These are phyloP conservation scores for Scytalidium sp. DNA, from an alignment of 2,329 filamentous ascomycete species.

Conservation along the genomic window DNA sequence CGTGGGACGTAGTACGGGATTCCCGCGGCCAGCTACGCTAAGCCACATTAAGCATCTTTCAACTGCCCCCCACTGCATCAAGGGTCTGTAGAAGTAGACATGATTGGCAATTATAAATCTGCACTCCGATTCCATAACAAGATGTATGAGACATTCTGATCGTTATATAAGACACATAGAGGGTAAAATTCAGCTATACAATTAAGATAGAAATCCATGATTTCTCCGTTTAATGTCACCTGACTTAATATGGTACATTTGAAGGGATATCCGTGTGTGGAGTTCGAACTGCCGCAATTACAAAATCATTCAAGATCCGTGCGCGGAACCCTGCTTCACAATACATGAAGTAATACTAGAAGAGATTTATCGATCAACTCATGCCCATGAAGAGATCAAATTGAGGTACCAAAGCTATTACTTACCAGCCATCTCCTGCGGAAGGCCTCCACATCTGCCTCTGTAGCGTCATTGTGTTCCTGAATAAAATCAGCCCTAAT, in stretches of 20 bases:
- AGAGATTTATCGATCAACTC: background rate
- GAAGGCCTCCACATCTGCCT: slow-evolving; percentile 64
- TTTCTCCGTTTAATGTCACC: background rate
- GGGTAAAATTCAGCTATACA: background rate
- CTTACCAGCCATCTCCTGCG: slow-evolving; percentile 67
- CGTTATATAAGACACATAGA: too few species aligned
- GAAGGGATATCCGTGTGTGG: background rate
- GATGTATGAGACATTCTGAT: too few species aligned
- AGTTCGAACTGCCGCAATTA: background rate
- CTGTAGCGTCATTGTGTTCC: slow-evolving; percentile 57
- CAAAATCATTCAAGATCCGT: background rate
- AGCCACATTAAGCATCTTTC: background rate
- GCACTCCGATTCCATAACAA: too few species aligned
- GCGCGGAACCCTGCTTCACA: slow-evolving; percentile 67
- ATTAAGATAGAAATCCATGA: background rate
- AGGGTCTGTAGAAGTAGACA: too few species aligned
- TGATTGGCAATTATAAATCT: too few species aligned
- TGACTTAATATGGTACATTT: background rate
- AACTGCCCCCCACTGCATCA: background rate
- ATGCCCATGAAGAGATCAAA: background rate
- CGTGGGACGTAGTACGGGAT: too few species aligned
- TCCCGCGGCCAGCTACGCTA: too few species aligned
- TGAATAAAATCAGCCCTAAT: slow-evolving; percentile 58
- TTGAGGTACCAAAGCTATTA: slow-evolving; percentile 5
- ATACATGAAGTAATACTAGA: slow-evolving; percentile 72